Evolutionary conservation across 2,329 filamentous ascomycete species (phyloP), one percentile per base, ranked within the genome.

Genomic region (Diaporthe sp.): DNA sequence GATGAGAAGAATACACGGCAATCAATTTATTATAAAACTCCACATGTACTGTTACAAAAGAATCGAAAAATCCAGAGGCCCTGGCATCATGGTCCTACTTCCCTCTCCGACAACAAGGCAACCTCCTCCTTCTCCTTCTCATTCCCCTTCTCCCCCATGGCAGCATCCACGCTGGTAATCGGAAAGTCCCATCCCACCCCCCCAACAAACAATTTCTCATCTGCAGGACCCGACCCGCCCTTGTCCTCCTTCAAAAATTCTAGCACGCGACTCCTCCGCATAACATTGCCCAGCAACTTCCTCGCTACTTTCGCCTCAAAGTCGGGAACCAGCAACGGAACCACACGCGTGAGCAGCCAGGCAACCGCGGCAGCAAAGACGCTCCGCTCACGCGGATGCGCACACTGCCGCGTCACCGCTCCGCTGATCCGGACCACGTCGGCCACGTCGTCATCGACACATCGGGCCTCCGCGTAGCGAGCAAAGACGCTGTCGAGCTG

Each of bases 281-380:
- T 55, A 9, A 70, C 37, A 0, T 13, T 55, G n/a, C 65, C 65
- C 3, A 70, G n/a, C 15, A 70, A 70, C 34, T 22, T 70, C n/a
- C 3, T 70, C 34, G 65, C 15, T 13, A 70, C 15, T 3, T 55
- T 70, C 9, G 65, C 46, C 34, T 70, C 65, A 70, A 70, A 70
- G 17, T 55, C 49, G 9, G 46, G 65, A 42, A 70, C 15, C 49
- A 70, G 65, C 65, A 70, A 31, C n/a, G 65, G 65, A 1, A 70
- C 65, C 31, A 70, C 46, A 15, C 49, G 65, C 31, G 65, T 70
- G 34, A 70, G 49, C 15, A 70, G 49, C 65, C 65, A 70, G n/a
- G 49, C 49, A 70, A 70, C n/a, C 15, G 34, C 65, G 9, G 65
- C 34, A 9, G 49, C 65, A 42, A 70, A 4, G 15, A 70, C 2